Percentiles rank a stretch among this genome's conserved stretches.
These are phyloP conservation scores for Schwanniomyces polymorphus DNA, from an alignment of 805 yeast species.

Conservation along the genomic window DNA sequence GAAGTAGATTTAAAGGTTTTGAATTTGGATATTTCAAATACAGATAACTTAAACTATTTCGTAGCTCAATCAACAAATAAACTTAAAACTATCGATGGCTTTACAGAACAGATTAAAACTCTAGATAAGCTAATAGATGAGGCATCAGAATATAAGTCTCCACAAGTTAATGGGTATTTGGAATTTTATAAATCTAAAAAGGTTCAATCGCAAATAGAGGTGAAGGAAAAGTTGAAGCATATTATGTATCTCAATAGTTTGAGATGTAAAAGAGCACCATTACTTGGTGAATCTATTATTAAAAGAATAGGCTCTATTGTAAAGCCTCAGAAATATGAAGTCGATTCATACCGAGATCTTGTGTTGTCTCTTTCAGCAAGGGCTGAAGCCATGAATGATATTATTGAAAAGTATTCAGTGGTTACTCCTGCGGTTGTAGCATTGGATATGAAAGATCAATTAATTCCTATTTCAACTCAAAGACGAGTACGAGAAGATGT, in stretches of 20 bases:
- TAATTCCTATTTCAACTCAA: slow-evolving; percentile 43
- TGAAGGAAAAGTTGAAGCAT: slow-evolving; percentile 56
- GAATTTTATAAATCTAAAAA: slow-evolving; percentile 61
- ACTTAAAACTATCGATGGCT: slow-evolving; percentile 48
- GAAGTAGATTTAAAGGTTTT: slow-evolving; percentile 53
- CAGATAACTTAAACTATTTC: slow-evolving; percentile 46
- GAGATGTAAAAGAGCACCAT: slow-evolving; percentile 65
- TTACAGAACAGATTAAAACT: slow-evolving; percentile 44
- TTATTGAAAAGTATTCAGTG: slow-evolving; percentile 75
- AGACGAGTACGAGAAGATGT: slow-evolving; percentile 28
- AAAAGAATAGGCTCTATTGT: slow-evolving; percentile 28
- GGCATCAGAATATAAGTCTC: slow-evolving; percentile 16
- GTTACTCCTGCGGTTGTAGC: slow-evolving; percentile 86
- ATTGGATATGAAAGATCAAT: slow-evolving; percentile 61
- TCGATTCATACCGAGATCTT: slow-evolving; percentile 18
- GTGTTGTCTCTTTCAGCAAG: slow-evolving; percentile 24
- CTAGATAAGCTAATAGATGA: slow-evolving; percentile 37
- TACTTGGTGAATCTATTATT: slow-evolving; percentile 64
- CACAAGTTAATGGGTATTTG: slow-evolving; percentile 39
- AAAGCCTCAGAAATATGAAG: slow-evolving; percentile 3
- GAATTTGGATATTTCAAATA: slow-evolving; percentile 56
- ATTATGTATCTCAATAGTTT: slow-evolving; percentile 61
- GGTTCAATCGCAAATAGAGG: slow-evolving; percentile 49
- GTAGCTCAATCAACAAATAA: slow-evolving; percentile 43
- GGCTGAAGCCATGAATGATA: slow-evolving; percentile 40